phyloP scores from a whole-genome alignment of 179 eudicot genomes.

The Beta corolliflora region DNA sequence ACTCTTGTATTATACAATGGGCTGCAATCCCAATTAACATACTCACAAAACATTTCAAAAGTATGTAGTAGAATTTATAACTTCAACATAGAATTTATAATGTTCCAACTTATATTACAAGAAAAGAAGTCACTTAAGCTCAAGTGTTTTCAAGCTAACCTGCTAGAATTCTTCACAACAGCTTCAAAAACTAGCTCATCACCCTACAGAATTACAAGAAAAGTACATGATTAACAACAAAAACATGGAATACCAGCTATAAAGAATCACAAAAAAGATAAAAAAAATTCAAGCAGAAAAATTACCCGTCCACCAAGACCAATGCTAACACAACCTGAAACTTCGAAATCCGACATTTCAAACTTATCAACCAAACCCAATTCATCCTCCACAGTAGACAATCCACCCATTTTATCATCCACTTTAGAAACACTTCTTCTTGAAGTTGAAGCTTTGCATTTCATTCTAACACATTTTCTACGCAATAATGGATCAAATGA shows the following conservation, averaged over 20 bases:
- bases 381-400: constrained; percentile 51
- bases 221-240: neutral
- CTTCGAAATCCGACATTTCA: constrained; percentile 68
- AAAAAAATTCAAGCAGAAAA: constrained; percentile 13
- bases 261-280: constrained; percentile 1
- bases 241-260: neutral
- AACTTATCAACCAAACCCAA: constrained; percentile 76
- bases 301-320: constrained; percentile 89
- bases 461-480: constrained; percentile 30
- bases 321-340: constrained; percentile 73
- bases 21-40: constrained; percentile 47
- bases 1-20: constrained; percentile 78
- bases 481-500: constrained; percentile 10
- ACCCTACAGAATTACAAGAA: constrained; percentile 45
- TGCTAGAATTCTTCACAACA: constrained; percentile 63
- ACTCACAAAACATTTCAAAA: neutral
- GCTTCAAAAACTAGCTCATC: constrained; percentile 96
- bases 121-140: no score
- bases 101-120: no score
- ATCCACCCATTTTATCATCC: constrained; percentile 33
- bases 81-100: neutral
- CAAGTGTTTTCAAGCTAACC: constrained; percentile 41
- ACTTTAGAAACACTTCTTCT: constrained; percentile 40
- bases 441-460: constrained; percentile 39
- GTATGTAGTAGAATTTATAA: neutral